Conservation (phyloP, 2,329 filamentous ascomycete genomes). For the Fusarium miscanthi region DNA sequence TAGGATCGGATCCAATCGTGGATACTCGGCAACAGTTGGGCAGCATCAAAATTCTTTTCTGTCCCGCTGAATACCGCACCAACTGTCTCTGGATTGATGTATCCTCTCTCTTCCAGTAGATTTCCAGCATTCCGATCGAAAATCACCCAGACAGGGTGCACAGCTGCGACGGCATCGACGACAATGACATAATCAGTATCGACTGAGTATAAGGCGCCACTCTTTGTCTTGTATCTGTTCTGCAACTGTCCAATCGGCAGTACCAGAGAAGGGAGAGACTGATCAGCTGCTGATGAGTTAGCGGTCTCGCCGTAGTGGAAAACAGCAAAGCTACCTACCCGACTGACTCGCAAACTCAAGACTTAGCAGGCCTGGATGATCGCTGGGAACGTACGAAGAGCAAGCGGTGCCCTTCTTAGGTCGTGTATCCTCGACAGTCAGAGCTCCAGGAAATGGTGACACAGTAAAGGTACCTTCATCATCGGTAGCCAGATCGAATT, state of each 20-base stretch:
- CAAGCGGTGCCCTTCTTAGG: too few species aligned
- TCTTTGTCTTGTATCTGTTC: neutral
- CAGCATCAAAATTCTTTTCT: neutral
- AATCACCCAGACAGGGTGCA: neutral
- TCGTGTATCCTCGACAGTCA: neutral
- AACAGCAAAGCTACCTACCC: fast-evolving
- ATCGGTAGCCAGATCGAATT: neutral
- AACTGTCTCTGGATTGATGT: neutral
- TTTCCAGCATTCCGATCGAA: neutral
- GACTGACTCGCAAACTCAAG: neutral
- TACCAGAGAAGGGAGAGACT: neutral
- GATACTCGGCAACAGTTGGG: neutral
- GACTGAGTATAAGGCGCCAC: fast-evolving
- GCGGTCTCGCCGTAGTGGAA: neutral
- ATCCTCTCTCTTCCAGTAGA: neutral
- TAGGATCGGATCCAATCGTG: neutral
- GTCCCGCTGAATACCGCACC: neutral
- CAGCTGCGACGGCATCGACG: neutral
- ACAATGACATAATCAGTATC: neutral
- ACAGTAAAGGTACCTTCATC: fast-evolving
- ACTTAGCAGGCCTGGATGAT: neutral
- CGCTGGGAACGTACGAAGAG: too few species aligned
- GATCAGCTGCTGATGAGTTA: neutral
- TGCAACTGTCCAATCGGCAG: neutral
- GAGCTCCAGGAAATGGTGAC: fast-evolving